phyloP scores from a whole-genome alignment of 495 filamentous ascomycete genomes.

The Letharia columbiana region DNA sequence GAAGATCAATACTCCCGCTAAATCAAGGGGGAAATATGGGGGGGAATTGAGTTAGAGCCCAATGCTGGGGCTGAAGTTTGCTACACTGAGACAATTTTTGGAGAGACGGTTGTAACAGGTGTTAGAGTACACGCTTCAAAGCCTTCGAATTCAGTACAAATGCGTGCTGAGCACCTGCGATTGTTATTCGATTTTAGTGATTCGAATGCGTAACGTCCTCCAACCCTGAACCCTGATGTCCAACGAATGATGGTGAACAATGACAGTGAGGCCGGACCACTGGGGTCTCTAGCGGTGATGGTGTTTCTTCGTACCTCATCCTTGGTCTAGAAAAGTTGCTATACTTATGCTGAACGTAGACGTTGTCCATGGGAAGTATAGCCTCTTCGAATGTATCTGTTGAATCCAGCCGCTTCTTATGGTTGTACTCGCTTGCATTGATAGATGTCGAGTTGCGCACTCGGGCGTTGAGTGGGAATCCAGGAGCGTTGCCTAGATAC shows the following conservation, averaged over 20 bases:
- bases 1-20: neutral
- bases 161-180: neutral
- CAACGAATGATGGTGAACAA: neutral
- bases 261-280: neutral
- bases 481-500: neutral
- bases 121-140: neutral
- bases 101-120: neutral
- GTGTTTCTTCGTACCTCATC: neutral
- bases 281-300: neutral
- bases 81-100: neutral
- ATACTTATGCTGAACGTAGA: neutral
- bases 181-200: neutral
- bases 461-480: neutral
- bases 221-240: neutral
- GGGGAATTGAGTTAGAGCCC: neutral
- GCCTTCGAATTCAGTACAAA: neutral
- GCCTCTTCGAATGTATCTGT: neutral
- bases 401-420: neutral
- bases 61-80: neutral
- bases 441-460: neutral
- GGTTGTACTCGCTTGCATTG: neutral
- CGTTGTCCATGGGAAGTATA: constrained; percentile 1
- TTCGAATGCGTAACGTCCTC: neutral
- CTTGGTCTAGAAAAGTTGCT: neutral
- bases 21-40: neutral